Evolutionary conservation across 2,329 filamentous ascomycete species (phyloP), one percentile per base, ranked within the genome.

Genomic region (Hypoxylon rubiginosum): DNA sequence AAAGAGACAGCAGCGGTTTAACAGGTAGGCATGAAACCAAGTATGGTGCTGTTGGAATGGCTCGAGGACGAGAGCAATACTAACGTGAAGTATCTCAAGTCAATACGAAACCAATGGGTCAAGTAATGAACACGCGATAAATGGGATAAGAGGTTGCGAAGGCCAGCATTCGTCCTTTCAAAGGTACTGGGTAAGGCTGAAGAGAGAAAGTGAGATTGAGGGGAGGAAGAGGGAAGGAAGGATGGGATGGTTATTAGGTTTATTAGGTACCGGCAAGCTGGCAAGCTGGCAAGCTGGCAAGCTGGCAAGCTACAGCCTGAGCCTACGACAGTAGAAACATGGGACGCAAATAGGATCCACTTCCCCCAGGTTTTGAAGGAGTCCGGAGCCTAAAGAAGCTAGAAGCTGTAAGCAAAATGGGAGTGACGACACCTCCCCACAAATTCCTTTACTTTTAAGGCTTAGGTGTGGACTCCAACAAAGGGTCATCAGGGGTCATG

Each of bases 361-460:
- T 46, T 67, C 32, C 67, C 67, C 64, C 64, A 62, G 60, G 49
- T 67, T 69, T 67, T 55, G 57, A 67, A 52, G 48, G 41, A 43
- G 32, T 26, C 28, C n/a, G 53, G 58, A 58, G 30, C 49, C 30
- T 24, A 9, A 30, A 15, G 50, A 69, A 53, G 53, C 54, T n/a
- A n/a, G n/a, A n/a, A n/a, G n/a, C n/a, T n/a, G 58, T 55, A 41
- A 46, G 30, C 48, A 34, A 10, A 63, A 57, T 32, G 48, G 62
- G 41, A 58, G 59, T 70, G 65, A 70, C 68, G 68, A 68, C 62
- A 66, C 17, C 57, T 59, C 69, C n/a, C 66, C 64, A 65, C 52
- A 62, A 64, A 51, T 63, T 21, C 17, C 24, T n/a, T 45, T 17
- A 45, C 43, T 43, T 48, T 61, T 59, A 13, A 39, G 54, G 48